Evolutionary conservation across 768 basidiomycete genomes (phyloP), one percentile per base, ranked within the genome.

Genomic region (Pleurotus platypus): DNA sequence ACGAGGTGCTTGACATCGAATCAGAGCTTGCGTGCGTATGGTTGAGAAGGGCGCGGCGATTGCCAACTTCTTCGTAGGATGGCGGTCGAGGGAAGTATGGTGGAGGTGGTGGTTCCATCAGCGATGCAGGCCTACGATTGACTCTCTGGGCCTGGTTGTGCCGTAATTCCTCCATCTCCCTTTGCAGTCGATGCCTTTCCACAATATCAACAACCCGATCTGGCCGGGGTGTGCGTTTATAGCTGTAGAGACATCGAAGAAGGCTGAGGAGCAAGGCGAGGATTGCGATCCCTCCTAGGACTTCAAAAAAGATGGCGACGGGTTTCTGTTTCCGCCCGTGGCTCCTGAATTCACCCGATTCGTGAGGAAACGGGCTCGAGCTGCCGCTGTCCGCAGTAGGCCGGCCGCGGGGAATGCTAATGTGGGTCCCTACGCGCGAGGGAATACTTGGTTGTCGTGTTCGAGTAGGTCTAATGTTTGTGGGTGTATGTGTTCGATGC

Each of bases 21-120:
- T 39, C 46, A 27, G 27, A 42, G 39, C 13, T 49, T 15, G n/a
- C 27, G 45, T 57, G 55, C 27, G 20, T 35, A 20, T 43, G 58
- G 45, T 18, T 58, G 53, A 51, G 35, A 46, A n/a, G 53, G 18
- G 49, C 48, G 13, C 20, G 62, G 63, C 47, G 63, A 18, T 46
- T 46, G 27, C 55, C 55, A 20, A 56, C 24, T 9, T 46, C 63
- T 3, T 70, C 67, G 62, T 84, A 84, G 3, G 73, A 69, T 4
- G 79, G 75, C 11, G 83, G 82, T 16, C 74, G 75, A n/a, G 74
- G 75, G 48, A 78, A 64, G 64, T 84, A 84, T 1, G 80, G 79
- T 43, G 83, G 82, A 1, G 79, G 78, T 16, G 81, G 80, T 13
- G 77, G 78, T 8, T 63, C 71, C 42, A 69, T 61, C 30, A 67